Evolutionary conservation across 2,329 filamentous ascomycete genomes (phyloP), one percentile per base, ranked within the genome.

Genomic region (Colletotrichum sojae): DNA sequence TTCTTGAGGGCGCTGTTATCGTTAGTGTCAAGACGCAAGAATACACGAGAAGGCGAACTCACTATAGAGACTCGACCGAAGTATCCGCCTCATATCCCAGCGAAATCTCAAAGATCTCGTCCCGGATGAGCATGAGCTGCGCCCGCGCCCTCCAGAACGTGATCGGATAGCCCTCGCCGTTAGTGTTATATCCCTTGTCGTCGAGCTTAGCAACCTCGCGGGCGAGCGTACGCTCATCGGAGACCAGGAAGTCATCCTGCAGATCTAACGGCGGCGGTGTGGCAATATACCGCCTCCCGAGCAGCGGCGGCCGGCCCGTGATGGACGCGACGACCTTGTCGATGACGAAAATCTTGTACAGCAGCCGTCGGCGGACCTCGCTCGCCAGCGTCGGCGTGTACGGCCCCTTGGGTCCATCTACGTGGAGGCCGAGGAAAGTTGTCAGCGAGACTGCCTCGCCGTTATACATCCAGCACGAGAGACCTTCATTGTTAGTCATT

Each of bases 51-150:
- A 10, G 18, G 3, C 1, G 6, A 16, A 13, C 9, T 59, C 18
- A 69, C 66, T 48, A 56, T 22, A 69, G 25, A 1, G 25, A 25
- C 12, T 59, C 49, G 8, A 18, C 13, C n/a, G 66, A 65, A 0
- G 83, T 80, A 6, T 76, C 75, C 63, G 75, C 75, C 3, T 77
- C 54, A 12, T n/a, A 73, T 4, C 84, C 84, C 0, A 90, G 76
- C 0, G 87, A 87, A 22, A 90, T 80, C 70, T 90, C 86, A 5
- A 91, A 80, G 5, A 91, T 84, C 55, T 91, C 88, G 69, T 91
- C 88, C 2, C 86, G 81, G 8, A 90, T 81, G 0, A 81, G 74
- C 2, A 84, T 83, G 43, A 90, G 80, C 12, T 83, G 79, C 1
- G 81, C 80, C 52, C 84, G 83, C 0, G 85, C 82, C 27, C 88